Conservation (phyloP, 2,329 filamentous ascomycete genomes). For the Aschersonia sp. region DNA sequence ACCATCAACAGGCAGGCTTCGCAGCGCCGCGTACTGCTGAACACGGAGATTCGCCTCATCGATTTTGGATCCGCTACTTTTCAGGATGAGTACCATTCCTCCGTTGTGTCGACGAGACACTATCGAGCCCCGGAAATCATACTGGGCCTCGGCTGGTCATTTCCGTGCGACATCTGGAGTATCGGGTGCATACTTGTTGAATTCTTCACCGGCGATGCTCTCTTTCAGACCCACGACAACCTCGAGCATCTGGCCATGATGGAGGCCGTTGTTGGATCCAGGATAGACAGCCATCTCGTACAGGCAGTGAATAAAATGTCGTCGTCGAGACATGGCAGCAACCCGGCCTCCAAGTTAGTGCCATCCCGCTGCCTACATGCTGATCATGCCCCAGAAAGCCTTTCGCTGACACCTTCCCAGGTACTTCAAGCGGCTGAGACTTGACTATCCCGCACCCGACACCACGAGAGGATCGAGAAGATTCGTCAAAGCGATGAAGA, state of each 20-base stretch:
- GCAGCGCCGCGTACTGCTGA: constrained; percentile 49
- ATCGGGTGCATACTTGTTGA: constrained; percentile 61
- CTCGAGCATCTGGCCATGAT: constrained; percentile 65
- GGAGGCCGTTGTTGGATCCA: constrained; percentile 49
- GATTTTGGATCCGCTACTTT: constrained; percentile 62
- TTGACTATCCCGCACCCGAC: constrained; percentile 50
- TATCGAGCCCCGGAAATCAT: constrained; percentile 61
- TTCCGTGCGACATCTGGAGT: constrained; percentile 60
- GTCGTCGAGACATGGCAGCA: constrained; percentile 39
- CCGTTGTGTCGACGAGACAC: constrained; percentile 55
- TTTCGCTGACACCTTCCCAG: constrained; percentile 19
- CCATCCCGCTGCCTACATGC: neutral
- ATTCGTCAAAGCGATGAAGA: constrained; percentile 62
- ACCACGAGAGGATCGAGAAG: constrained; percentile 49
- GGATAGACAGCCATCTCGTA: constrained; percentile 45
- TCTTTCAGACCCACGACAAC: constrained; percentile 62
- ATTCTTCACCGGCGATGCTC: constrained; percentile 56
- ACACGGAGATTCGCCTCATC: constrained; percentile 56
- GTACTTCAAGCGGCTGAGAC: constrained; percentile 50
- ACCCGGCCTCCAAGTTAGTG: constrained; percentile 49
- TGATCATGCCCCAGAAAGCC: neutral
- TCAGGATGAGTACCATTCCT: constrained; percentile 59
- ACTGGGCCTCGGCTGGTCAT: constrained; percentile 56
- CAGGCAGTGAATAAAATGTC: constrained; percentile 33
- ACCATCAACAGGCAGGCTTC: constrained; percentile 45